Conservation (phyloP, 306 rosid genomes). For the Pueraria montana region DNA sequence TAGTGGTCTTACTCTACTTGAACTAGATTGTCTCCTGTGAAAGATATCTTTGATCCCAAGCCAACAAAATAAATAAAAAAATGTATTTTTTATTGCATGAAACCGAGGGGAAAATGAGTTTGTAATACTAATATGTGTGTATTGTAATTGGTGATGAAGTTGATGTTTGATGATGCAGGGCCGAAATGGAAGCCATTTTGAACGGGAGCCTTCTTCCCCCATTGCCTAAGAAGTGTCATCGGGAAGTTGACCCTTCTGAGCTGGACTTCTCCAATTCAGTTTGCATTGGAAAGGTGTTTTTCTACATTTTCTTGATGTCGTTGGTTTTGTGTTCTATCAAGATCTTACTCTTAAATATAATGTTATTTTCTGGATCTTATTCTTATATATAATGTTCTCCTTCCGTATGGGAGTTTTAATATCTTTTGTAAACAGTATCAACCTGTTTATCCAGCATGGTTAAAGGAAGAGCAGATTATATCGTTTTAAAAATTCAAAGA, state of each 20-base stretch:
- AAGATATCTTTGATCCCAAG: no score
- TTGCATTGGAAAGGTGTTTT: conserved; percentile 84
- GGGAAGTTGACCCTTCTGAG: conserved; percentile 95
- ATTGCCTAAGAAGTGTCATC: conserved; percentile 90
- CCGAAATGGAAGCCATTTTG: conserved; percentile 92
- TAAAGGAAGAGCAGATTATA: no score
- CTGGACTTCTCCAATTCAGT: conserved; percentile 84
- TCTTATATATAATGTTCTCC: no score
- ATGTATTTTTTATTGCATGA: not conserved
- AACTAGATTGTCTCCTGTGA: no score
- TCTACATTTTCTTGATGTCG: conserved; percentile 24
- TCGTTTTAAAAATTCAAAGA: no score
- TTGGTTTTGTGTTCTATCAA: not conserved
- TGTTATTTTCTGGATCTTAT: no score
- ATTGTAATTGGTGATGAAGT: conserved; percentile 20
- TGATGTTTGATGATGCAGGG: conserved; percentile 66
- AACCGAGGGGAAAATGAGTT: not conserved
- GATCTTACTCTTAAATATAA: no score
- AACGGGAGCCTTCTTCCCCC: conserved; percentile 81
- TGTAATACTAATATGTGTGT: not conserved
- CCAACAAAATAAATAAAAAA: not conserved
- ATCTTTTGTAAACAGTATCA: no score
- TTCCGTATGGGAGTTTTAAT: no score
- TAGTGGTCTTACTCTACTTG: no score
- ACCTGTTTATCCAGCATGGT: no score